Conservation (phyloP, 306 rosid genomes). For the Vigna radiata region DNA sequence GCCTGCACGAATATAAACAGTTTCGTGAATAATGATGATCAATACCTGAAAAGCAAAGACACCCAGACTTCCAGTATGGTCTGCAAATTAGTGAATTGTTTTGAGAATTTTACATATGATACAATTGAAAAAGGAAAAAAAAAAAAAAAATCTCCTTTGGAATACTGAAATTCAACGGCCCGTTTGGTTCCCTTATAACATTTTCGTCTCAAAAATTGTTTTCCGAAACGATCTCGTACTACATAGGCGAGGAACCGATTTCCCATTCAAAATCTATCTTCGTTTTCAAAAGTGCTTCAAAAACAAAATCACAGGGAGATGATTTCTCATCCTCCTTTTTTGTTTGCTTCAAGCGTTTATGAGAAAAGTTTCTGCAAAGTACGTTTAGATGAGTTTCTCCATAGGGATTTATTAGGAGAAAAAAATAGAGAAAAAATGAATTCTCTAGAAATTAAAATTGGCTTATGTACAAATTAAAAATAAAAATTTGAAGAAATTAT, state of each 20-base stretch:
- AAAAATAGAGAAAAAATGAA: too few relatives aligned
- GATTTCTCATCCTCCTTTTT: not conserved
- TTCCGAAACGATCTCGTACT: not conserved
- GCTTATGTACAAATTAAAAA: too few relatives aligned
- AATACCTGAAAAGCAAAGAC: slow-evolving; percentile 25
- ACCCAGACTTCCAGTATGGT: not conserved
- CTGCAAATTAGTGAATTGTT: not conserved
- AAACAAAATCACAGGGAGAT: not conserved
- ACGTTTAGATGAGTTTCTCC: too few relatives aligned
- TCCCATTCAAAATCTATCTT: not conserved
- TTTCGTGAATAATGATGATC: slow-evolving; percentile 24
- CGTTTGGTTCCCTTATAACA: not conserved
- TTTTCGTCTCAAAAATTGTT: not conserved
- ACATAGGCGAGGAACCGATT: not conserved
- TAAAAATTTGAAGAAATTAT: too few relatives aligned
- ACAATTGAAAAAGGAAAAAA: not conserved
- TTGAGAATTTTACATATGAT: not conserved
- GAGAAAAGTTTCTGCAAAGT: not conserved
- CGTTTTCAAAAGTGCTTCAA: not conserved
- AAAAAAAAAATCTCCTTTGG: not conserved
- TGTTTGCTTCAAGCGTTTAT: not conserved
- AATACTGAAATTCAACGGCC: not conserved
- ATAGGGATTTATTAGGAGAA: too few relatives aligned
- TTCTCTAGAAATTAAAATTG: too few relatives aligned
- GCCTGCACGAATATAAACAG: slow-evolving; percentile 56